Conservation (phyloP, 1,139 yeast species). For the Debaryomyces subglobosus region DNA sequence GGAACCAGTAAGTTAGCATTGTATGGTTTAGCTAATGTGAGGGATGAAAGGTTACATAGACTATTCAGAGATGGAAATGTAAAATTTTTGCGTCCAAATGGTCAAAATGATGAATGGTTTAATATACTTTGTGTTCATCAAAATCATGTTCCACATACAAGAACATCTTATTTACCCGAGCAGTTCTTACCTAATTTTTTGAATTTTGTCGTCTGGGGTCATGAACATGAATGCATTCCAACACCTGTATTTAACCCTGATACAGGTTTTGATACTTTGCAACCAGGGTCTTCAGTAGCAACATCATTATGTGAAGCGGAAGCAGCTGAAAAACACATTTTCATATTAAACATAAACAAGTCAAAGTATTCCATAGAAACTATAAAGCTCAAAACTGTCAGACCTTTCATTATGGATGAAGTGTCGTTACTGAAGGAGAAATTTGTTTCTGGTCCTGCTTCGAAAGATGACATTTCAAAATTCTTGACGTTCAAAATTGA, state of each 20-base stretch:
- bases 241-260: slow-evolving; percentile 66
- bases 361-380: slow-evolving; percentile 65
- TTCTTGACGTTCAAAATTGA: slow-evolving; percentile 70
- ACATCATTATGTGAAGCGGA: slow-evolving; percentile 91
- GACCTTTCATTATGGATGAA: slow-evolving; percentile 82
- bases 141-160: slow-evolving; percentile 78
- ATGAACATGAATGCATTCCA: slow-evolving; percentile 93
- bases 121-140: slow-evolving; percentile 91
- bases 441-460: slow-evolving; percentile 65
- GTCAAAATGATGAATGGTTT: slow-evolving; percentile 71
- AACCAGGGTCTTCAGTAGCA: slow-evolving; percentile 94
- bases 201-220: slow-evolving; percentile 93
- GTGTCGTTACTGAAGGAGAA: slow-evolving; percentile 57
- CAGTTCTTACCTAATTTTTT: slow-evolving; percentile 77
- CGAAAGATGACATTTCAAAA: slow-evolving; percentile 61
- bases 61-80: slow-evolving; percentile 83
- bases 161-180: slow-evolving; percentile 84
- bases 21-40: slow-evolving; percentile 84
- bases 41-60: slow-evolving; percentile 86
- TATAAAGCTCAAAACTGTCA: slow-evolving; percentile 66
- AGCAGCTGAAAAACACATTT: slow-evolving; percentile 71
- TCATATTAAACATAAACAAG: slow-evolving; percentile 65
- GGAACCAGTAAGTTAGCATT: slow-evolving; percentile 82
- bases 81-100: slow-evolving; percentile 71
- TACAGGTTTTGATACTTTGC: slow-evolving; percentile 76